Evolutionary conservation across 2,329 filamentous ascomycete genomes (phyloP), one percentile per base, ranked within the genome.

Genomic region (Neonectria punicea): DNA sequence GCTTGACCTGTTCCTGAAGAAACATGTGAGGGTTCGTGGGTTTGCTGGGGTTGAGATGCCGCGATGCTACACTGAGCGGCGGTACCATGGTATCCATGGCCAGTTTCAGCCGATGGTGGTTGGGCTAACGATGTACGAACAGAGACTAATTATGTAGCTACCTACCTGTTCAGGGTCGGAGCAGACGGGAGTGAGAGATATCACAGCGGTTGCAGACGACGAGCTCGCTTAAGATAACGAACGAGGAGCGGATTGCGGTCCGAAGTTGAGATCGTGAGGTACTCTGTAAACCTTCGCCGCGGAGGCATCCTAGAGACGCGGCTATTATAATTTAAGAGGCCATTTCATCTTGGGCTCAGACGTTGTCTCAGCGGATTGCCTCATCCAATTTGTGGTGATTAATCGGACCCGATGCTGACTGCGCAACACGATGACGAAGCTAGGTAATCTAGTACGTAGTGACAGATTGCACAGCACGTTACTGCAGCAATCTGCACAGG

Each of bases 21-120:
- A 69, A 63, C 63, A 64, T 28, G 58, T 41, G 49, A 63, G 54
- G 39, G 62, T 63, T 65, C 51, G 53, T 43, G 20, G 53, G 57
- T 53, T 44, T 46, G 63, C 61, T 65, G 59, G 58, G 70, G 61
- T 47, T 10, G 61, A 36, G 57, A 73, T 70, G 71, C 65, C 60
- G 60, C 43, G 57, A 71, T 70, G 71, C 65, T 63, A 73, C 68
- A 56, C 51, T 72, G 54, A 13, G 53, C 54, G 34, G 63, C 46
- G 65, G 65, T 64, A 65, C 56, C 65, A 61, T 65, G 67, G 53
- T 56, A 65, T 46, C 47, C 46, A 50, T 62, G 36, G n/a, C 25
- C 32, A 41, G 61, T 56, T 63, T 55, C 61, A 63, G 61, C n/a
- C 44, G 16, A 7, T 39, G 36, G 11, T 39, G 34, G 44, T 49